Evolutionary conservation across 352 stramenopile genomes (phyloP).

Genomic region (Globisporangium carolinianum): DNA sequence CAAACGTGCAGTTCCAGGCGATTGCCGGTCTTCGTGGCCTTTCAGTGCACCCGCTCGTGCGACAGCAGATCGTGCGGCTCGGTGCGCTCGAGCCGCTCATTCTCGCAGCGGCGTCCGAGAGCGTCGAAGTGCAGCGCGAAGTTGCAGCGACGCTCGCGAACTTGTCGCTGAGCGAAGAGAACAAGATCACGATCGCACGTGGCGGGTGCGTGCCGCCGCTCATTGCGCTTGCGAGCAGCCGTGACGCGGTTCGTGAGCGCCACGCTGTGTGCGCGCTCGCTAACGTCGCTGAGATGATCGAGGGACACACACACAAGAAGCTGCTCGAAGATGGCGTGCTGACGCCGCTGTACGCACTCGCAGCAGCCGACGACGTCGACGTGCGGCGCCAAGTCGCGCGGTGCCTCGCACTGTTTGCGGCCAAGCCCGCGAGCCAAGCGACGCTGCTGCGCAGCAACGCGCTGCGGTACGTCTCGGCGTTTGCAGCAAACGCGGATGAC

Average conservation of each 20-base stretch:
- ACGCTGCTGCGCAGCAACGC: slow-evolving; percentile 84
- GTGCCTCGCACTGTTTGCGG: slow-evolving; percentile 91
- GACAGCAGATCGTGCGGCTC: slow-evolving; percentile 87
- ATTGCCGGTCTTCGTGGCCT: slow-evolving; percentile 91
- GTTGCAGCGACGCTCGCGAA: slow-evolving; percentile 93
- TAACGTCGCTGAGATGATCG: slow-evolving; percentile 95
- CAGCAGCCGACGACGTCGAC: slow-evolving; percentile 68
- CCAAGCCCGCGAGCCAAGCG: slow-evolving; percentile 87
- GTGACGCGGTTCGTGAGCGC: slow-evolving; percentile 89
- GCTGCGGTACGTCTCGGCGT: slow-evolving; percentile 82
- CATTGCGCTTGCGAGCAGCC: slow-evolving; percentile 79
- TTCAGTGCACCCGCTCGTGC: slow-evolving; percentile 85
- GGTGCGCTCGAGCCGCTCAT: slow-evolving; percentile 94
- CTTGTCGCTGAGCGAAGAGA: slow-evolving; percentile 92
- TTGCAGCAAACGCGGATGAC: slow-evolving; percentile 79
- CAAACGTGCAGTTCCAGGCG: slow-evolving; percentile 96
- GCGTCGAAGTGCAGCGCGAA: slow-evolving; percentile 94
- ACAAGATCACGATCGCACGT: slow-evolving; percentile 94
- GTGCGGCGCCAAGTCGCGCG: slow-evolving; percentile 90
- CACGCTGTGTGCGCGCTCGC: slow-evolving; percentile 90
- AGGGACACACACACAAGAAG: slow-evolving; percentile 92
- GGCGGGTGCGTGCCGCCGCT: slow-evolving; percentile 91
- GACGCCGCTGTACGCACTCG: slow-evolving; percentile 86
- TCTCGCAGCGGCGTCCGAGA: slow-evolving; percentile 83
- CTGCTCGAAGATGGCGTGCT: slow-evolving; percentile 92